phyloP scores from a whole-genome alignment of 305 asterid genomes.

The Fraxinus nigra region DNA sequence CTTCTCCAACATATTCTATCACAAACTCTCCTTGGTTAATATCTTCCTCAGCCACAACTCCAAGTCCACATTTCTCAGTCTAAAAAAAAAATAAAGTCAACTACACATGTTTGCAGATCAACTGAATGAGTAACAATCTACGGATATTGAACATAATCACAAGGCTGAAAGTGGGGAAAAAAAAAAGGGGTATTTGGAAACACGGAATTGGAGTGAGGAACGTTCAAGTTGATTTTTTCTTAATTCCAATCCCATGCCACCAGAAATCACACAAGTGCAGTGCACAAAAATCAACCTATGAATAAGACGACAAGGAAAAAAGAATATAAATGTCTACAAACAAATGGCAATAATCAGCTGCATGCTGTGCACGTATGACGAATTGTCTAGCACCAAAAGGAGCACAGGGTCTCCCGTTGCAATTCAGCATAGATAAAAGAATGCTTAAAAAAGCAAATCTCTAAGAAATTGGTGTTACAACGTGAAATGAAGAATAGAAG shows the following conservation, averaged over 20 bases:
- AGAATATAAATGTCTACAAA: not conserved
- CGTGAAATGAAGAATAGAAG: not conserved
- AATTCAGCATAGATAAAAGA: not conserved
- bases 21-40: slow-evolving; percentile 80
- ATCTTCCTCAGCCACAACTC: slow-evolving; percentile 92
- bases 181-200: not conserved
- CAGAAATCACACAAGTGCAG: not conserved
- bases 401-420: slow-evolving; percentile 3
- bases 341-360: not conserved
- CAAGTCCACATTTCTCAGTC: slow-evolving; percentile 98
- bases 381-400: slow-evolving; percentile 6
- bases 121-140: not conserved
- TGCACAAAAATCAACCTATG: not conserved
- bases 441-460: not conserved
- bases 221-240: not conserved
- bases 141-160: not conserved
- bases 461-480: not conserved
- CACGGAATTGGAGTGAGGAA: not conserved
- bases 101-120: not conserved
- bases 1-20: slow-evolving; percentile 99
- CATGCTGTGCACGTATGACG: not conserved
- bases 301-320: not conserved
- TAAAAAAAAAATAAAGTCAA: slow-evolving; percentile 31
- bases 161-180: not conserved
- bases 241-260: not conserved